Evolutionary conservation across 1,284 basidiomycete genomes (phyloP), one percentile per base, ranked within the genome.

Genomic region (Filobasidium uniguttulatum): DNA sequence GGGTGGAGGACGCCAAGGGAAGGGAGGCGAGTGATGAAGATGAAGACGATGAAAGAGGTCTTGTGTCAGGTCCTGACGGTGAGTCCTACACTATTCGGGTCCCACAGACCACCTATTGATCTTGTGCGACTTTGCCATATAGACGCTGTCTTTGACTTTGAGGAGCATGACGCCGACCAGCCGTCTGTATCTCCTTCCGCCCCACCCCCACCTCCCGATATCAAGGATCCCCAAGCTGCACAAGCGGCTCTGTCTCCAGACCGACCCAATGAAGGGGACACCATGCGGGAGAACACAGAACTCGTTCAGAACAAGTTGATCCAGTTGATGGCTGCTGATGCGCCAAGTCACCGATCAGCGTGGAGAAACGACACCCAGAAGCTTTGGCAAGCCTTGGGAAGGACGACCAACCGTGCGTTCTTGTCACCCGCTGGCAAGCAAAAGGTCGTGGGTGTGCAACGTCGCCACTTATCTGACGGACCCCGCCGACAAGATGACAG

Each of bases 81-180:
- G 34, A 51, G 49, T 48, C 14, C 9, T 25, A n/a, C 17, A 3
- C 26, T 29, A 3, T 30, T 14, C 12, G 17, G 6, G 30, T 35
- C 34, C 14, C n/a, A n/a, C n/a, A n/a, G n/a, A n/a, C n/a, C n/a
- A n/a, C n/a, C n/a, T 4, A 14, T 20, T 26, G 8, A 35, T 2
- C 35, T 23, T 2, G 10, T 25, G 14, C 30, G 15, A 15, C 37
- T n/a, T 15, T 30, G 6, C 4, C 22, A 35, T 28, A 5, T 44
- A 66, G 67, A 65, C 30, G 60, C 64, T 46, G 65, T 70, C 15
- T 70, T 70, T 44, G 68, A 70, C 43, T 65, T 70, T 53, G 68
- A 70, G 28, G 51, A 53, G 12, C 46, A 53, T 43, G 52, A 56
- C 29, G 36, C 44, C 5, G n/a, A n/a, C n/a, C n/a, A n/a, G n/a